phyloP scores from a whole-genome alignment of 768 basidiomycete genomes.

The Macrolepiota fuliginosa region DNA sequence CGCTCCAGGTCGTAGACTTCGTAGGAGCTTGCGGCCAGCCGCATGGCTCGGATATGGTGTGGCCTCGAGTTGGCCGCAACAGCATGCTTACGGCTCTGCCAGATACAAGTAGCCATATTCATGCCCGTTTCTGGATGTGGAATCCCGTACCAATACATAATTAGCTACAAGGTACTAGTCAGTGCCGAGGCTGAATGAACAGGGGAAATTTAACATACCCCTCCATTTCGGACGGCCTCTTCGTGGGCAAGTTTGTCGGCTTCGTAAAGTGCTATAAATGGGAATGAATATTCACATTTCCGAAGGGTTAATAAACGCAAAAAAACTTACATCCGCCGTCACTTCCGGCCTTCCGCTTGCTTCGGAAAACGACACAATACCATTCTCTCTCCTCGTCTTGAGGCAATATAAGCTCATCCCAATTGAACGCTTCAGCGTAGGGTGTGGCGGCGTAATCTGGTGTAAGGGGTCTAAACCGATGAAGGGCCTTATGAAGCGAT shows the following conservation, averaged over 20 bases:
- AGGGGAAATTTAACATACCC: conserved; percentile 45
- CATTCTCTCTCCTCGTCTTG: conserved; percentile 77
- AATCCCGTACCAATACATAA: conserved; percentile 94
- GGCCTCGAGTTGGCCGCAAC: conserved; percentile 76
- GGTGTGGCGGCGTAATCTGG: conserved; percentile 57
- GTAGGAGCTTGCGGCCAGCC: conserved; percentile 72
- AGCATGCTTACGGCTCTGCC: conserved; percentile 87
- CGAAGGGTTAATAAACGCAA: background rate
- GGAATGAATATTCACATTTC: conserved; percentile 9
- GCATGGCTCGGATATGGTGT: conserved; percentile 81
- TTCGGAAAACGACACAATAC: conserved; percentile 92
- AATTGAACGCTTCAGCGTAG: conserved; percentile 87
- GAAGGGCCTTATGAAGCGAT: conserved; percentile 82
- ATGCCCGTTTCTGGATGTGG: conserved; percentile 72
- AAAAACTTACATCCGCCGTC: conserved; percentile 57
- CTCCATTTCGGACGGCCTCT: conserved; percentile 87
- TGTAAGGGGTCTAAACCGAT: conserved; percentile 64
- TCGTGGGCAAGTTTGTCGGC: conserved; percentile 89
- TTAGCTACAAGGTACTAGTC: conserved; percentile 43
- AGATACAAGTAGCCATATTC: conserved; percentile 95
- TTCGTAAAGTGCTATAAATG: conserved; percentile 66
- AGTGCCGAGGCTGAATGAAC: background rate
- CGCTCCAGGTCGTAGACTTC: conserved; percentile 79
- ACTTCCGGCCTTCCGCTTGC: conserved; percentile 68
- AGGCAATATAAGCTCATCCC: conserved; percentile 68